Evolutionary conservation across 495 filamentous ascomycete genomes (phyloP).

Genomic region (Hamigera avellanea): DNA sequence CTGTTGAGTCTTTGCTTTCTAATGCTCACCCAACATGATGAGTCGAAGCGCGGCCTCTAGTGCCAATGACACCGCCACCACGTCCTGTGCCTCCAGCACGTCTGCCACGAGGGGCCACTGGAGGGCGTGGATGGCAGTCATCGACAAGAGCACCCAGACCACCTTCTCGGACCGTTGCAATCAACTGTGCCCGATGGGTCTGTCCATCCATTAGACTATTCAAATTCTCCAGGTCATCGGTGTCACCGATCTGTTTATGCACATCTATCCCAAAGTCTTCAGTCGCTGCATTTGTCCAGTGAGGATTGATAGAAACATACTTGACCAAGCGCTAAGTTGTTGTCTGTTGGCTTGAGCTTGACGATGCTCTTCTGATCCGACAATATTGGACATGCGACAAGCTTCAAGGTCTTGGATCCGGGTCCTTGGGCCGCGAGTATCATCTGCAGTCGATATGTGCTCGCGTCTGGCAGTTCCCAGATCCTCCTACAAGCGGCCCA

Average conservation of each 20-base stretch:
- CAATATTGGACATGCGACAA: conserved; percentile 10
- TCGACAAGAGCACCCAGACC: neutral
- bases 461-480: conserved; percentile 24
- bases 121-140: neutral
- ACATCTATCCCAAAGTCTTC: conserved; percentile 13
- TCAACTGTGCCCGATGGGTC: conserved; percentile 18
- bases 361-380: conserved; percentile 11
- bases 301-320: conserved; percentile 8
- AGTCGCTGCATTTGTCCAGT: neutral
- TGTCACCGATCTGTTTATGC: conserved; percentile 16
- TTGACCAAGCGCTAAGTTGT: conserved; percentile 16
- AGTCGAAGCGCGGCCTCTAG: conserved; percentile 5
- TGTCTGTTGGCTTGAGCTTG: conserved; percentile 8
- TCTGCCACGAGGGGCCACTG: neutral
- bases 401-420: conserved; percentile 13
- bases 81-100: conserved; percentile 3
- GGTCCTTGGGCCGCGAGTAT: too few species aligned
- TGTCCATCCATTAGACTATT: conserved; percentile 23
- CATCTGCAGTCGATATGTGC: conserved; percentile 18
- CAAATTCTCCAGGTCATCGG: conserved; percentile 14
- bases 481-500: conserved; percentile 14
- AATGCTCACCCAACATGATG: neutral
- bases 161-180: conserved; percentile 4
- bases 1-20: neutral
- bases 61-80: conserved; percentile 12